Percentiles rank a stretch among this genome's conserved stretches.
Evolutionary conservation across 1,284 basidiomycete species (phyloP).

Genomic region (Rugiboletus extremiorientalis): DNA sequence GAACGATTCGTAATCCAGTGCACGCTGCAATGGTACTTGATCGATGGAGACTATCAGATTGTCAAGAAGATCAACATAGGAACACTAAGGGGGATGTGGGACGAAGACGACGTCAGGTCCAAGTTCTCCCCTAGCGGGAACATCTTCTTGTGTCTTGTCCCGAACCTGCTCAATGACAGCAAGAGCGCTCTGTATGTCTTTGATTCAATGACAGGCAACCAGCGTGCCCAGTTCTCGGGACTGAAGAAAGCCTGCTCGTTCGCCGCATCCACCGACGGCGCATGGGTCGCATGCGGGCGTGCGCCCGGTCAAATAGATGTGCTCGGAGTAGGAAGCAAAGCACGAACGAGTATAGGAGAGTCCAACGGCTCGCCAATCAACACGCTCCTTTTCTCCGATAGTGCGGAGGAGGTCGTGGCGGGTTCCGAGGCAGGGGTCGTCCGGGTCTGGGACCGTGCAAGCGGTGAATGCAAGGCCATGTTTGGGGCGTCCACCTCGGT

Average conservation of each 20-base stretch:
- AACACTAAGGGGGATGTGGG: not conserved
- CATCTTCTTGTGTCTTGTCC: constrained; percentile 4
- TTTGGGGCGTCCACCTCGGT: constrained; percentile 1
- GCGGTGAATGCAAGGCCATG: constrained; percentile 15
- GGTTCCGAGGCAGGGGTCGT: constrained; percentile 17
- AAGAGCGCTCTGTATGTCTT: constrained; percentile 16
- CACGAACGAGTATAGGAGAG: not conserved
- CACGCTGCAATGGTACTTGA: not conserved
- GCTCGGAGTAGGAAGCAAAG: not conserved
- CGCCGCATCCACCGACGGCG: constrained; percentile 11
- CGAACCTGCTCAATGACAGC: constrained; percentile 1
- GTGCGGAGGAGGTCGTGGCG: constrained; percentile 12
- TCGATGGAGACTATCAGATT: constrained; percentile 5
- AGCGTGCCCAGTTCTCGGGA: constrained; percentile 7
- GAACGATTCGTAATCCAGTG: constrained; percentile 10
- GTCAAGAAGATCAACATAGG: constrained; percentile 18
- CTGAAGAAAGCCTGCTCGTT: constrained; percentile 11
- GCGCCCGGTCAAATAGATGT: constrained; percentile 12
- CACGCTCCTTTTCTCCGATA: constrained; percentile 11
- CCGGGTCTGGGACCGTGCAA: constrained; percentile 16
- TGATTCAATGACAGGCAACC: constrained; percentile 10
- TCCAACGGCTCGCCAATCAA: not conserved
- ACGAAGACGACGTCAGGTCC: not conserved
- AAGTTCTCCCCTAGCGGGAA: constrained; percentile 19
- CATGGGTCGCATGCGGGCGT: constrained; percentile 13